These are phyloP conservation scores for Mollisiaceae sp. DNA, from an alignment of 2,329 filamentous ascomycete genomes.

Conservation along the genomic window DNA sequence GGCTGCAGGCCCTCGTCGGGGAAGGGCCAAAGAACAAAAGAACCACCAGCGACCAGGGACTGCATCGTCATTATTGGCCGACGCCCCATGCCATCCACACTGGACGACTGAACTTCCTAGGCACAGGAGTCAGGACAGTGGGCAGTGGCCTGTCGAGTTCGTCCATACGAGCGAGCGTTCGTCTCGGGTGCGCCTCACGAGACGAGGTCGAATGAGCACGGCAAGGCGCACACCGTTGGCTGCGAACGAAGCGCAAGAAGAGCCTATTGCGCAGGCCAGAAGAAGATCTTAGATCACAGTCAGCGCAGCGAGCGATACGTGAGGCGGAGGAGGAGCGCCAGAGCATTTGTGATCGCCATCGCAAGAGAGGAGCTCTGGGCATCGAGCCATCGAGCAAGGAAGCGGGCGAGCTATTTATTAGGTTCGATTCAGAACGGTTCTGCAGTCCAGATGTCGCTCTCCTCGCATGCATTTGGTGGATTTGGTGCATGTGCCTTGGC, in stretches of 20 bases:
- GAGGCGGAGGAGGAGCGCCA: too few relatives aligned
- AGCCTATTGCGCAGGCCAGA: background rate
- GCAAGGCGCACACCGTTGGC: background rate
- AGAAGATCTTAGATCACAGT: background rate
- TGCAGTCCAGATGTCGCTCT: too few relatives aligned
- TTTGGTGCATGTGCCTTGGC: background rate
- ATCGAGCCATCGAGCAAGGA: too few relatives aligned
- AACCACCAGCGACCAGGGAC: background rate
- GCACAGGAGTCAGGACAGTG: too few relatives aligned
- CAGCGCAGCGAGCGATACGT: background rate
- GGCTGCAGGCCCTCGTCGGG: constrained; percentile 17
- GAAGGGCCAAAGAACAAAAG: constrained; percentile 18
- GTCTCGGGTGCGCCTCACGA: background rate
- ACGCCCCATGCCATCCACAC: too few relatives aligned
- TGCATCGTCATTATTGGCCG: too few relatives aligned
- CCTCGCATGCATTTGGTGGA: background rate
- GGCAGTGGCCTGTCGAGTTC: too few relatives aligned
- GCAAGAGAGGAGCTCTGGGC: too few relatives aligned
- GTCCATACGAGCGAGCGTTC: background rate
- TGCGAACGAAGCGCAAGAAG: background rate
- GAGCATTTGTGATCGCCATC: too few relatives aligned
- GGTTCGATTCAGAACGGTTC: too few relatives aligned
- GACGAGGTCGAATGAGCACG: background rate
- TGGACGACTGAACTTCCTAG: too few relatives aligned
- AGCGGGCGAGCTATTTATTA: too few relatives aligned